These are phyloP conservation scores for Raddia distichophylla DNA, from an alignment of 176 grass and related monocot genomes.

Conservation along the genomic window DNA sequence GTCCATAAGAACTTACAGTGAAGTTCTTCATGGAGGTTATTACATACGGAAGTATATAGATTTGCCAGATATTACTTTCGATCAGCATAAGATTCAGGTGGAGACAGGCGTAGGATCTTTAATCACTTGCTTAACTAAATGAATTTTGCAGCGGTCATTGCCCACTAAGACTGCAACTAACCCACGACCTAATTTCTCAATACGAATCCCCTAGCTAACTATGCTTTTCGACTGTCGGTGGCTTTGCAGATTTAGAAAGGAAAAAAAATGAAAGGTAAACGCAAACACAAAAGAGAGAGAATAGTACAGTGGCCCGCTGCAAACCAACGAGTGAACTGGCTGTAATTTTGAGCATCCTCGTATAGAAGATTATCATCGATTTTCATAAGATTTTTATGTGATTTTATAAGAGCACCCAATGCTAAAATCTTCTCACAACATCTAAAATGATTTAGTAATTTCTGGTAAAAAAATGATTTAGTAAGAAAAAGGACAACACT, in stretches of 20 bases:
- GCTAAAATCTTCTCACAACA: too few species aligned
- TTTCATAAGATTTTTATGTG: too few species aligned
- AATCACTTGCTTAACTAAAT: background rate
- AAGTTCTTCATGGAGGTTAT: too few species aligned
- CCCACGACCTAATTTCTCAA: background rate
- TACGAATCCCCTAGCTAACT: background rate
- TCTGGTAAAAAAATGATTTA: too few species aligned
- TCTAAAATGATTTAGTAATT: too few species aligned
- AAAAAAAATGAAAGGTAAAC: background rate
- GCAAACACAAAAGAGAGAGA: background rate
- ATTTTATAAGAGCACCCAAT: too few species aligned
- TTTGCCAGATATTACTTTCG: background rate
- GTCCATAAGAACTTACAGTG: too few species aligned
- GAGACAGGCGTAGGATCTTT: background rate
- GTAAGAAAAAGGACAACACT: too few species aligned
- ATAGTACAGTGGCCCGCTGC: background rate
- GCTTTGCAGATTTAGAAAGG: background rate
- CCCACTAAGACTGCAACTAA: background rate
- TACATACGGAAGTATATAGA: too few species aligned
- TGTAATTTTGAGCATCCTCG: too few species aligned
- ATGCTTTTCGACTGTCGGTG: slow-evolving; percentile 15
- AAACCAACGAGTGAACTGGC: too few species aligned
- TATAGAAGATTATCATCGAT: too few species aligned
- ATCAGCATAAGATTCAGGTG: background rate
- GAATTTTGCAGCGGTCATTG: background rate